Evolutionary conservation across 2,329 filamentous ascomycete species (phyloP), one percentile per base, ranked within the genome.

Genomic region (Fusarium sp.): DNA sequence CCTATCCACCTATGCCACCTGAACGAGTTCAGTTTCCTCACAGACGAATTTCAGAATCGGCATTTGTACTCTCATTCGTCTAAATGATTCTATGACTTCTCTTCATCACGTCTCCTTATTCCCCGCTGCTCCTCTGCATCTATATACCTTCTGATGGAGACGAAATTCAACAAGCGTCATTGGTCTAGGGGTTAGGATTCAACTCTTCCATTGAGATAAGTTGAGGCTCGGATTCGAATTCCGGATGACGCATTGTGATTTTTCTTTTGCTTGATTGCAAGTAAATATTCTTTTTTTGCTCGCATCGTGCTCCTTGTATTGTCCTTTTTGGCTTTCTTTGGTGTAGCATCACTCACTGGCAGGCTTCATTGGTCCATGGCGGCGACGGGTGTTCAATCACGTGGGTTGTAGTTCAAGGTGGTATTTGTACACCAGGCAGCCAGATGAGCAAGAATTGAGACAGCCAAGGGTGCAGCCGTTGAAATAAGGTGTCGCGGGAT

Each of bases 111-210:
- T 52, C 8, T 14, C 29, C 27, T 31, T n/a, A 18, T 31, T 14
- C 11, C 10, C 11, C 10, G 10, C 13, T 31, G 48, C 11, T 16
- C 10, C 18, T 6, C 18, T 29, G 24, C 27, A 4, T n/a, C 6
- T 29, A 52, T 52, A 52, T 14, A 18, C n/a, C 20, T 8, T 57
- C n/a, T 24, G 10, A 37, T 11, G 52, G 24, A 9, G 6, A 7
- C 2, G 8, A 3, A 24, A 13, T 11, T 24, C 29, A 57, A 24
- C 20, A 22, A 57, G 52, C 52, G 52, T 57, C 52, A 57, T 57
- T 57, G 52, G 52, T 57, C 52, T 57, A 57, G 52, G 52, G 52
- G 52, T 57, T 57, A 57, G 52, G 52, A 57, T 57, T 57, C 52
- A 57, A 57, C 52, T 57, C 52, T 57, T 57, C 52, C 52, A 57